Conservation (phyloP, 2,329 filamentous ascomycete species). For the Exutisphaerella laricina region DNA sequence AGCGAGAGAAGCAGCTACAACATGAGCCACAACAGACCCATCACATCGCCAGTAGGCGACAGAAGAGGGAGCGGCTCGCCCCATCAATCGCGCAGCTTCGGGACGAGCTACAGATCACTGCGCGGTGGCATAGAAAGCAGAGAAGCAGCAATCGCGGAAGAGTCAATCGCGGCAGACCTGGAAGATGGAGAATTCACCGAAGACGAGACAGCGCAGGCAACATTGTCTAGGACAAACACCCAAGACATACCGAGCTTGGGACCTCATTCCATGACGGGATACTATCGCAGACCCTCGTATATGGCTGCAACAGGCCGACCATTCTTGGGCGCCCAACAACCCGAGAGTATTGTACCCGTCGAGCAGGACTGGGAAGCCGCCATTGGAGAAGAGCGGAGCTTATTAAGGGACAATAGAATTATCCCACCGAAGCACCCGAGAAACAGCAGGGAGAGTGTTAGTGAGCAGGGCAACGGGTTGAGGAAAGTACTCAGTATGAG, state of each 20-base stretch:
- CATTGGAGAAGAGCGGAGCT: slow-evolving; percentile 52
- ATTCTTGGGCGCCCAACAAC: slow-evolving; percentile 57
- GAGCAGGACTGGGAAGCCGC: slow-evolving; percentile 51
- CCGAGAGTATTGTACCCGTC: slow-evolving; percentile 35
- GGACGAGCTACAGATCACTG: slow-evolving; percentile 26
- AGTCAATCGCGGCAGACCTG: slow-evolving; percentile 30
- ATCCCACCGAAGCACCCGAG: slow-evolving; percentile 50
- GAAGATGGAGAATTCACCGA: slow-evolving; percentile 24
- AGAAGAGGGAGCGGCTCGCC: slow-evolving; percentile 16
- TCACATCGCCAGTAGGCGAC: not conserved
- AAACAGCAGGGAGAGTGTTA: slow-evolving; percentile 21
- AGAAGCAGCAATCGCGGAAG: slow-evolving; percentile 28
- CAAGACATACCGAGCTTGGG: slow-evolving; percentile 13
- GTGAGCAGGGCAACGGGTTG: slow-evolving; percentile 16
- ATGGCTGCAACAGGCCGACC: slow-evolving; percentile 67
- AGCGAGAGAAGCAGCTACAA: not conserved
- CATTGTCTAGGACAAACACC: slow-evolving; percentile 17
- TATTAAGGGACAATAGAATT: slow-evolving; percentile 56
- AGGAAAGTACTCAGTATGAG: slow-evolving; percentile 19
- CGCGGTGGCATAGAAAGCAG: slow-evolving; percentile 10
- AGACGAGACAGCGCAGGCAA: slow-evolving; percentile 18
- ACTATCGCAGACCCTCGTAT: slow-evolving; percentile 72
- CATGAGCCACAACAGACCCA: slow-evolving; percentile 1
- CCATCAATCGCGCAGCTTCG: slow-evolving; percentile 23
- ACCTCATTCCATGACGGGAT: slow-evolving; percentile 51